Percentiles rank a stretch among this genome's conserved stretches.
These are phyloP conservation scores for Austroboletus rostrupii DNA, from an alignment of 1,284 basidiomycete genomes.

Conservation along the genomic window DNA sequence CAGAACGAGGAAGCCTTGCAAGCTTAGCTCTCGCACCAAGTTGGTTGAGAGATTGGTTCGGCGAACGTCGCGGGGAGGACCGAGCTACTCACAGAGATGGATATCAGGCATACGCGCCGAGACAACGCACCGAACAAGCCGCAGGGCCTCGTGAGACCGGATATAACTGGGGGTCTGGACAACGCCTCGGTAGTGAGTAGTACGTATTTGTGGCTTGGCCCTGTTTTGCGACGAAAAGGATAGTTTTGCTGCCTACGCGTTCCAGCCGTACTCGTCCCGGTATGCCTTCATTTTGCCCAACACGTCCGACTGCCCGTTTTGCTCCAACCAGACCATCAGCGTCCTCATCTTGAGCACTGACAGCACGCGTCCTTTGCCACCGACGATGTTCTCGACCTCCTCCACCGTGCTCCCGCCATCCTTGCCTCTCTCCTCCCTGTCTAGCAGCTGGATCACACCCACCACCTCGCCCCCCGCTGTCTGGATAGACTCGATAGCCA, in stretches of 20 bases:
- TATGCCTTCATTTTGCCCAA: constrained; percentile 79
- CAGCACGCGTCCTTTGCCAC: constrained; percentile 59
- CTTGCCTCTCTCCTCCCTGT: constrained; percentile 85
- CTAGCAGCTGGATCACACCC: constrained; percentile 88
- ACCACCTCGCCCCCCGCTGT: constrained; percentile 74
- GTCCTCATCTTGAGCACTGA: constrained; percentile 85
- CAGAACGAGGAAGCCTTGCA: constrained; percentile 25
- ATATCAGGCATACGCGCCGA: constrained; percentile 25
- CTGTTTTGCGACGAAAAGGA: neutral
- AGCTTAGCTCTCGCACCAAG: constrained; percentile 34
- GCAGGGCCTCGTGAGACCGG: constrained; percentile 23
- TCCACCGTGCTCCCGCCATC: constrained; percentile 71
- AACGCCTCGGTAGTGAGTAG: constrained; percentile 35
- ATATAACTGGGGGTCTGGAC: constrained; percentile 41
- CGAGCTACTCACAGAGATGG: constrained; percentile 15
- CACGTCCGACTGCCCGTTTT: constrained; percentile 62
- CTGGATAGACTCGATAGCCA: constrained; percentile 72
- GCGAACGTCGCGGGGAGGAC: constrained; percentile 24
- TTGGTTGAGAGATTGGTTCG: constrained; percentile 36
- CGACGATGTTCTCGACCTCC: constrained; percentile 78
- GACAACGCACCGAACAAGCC: constrained; percentile 31
- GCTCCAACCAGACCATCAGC: constrained; percentile 80
- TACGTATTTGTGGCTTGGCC: neutral
- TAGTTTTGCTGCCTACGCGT: constrained; percentile 26
- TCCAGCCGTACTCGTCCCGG: constrained; percentile 74